Percentiles rank a stretch among this genome's conserved stretches.
phyloP scores from a whole-genome alignment of 2,329 filamentous ascomycete species.

The Penicillium sp. region DNA sequence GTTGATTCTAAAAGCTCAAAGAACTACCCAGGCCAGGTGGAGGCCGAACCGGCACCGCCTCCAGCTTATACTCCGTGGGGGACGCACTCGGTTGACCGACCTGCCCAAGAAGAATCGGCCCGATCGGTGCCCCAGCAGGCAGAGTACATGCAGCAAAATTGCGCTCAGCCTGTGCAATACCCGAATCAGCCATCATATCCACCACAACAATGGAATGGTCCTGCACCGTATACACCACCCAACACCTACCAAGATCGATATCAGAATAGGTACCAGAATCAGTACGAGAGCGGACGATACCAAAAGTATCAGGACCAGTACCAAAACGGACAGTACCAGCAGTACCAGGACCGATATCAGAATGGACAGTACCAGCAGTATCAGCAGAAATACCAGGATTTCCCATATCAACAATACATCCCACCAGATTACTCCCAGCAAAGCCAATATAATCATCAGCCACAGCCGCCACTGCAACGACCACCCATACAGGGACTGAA shows the following conservation, averaged over 20 bases:
- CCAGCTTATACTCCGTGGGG: not conserved
- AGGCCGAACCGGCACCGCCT: not conserved
- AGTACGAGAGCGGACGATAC: not conserved
- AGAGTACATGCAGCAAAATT: not conserved
- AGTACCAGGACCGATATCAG: not conserved
- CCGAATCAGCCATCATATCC: not conserved
- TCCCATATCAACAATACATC: not conserved
- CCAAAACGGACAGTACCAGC: not conserved
- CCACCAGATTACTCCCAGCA: not conserved
- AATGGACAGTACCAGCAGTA: not conserved
- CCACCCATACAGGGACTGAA: not conserved
- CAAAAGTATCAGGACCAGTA: not conserved
- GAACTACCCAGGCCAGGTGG: not conserved
- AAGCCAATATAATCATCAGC: not conserved
- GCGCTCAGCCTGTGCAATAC: not conserved
- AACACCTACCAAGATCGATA: not conserved
- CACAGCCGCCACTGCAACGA: not conserved
- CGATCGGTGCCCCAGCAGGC: not conserved
- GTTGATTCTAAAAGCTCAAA: not conserved
- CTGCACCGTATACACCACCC: not conserved
- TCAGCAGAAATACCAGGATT: not conserved
- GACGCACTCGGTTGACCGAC: not conserved
- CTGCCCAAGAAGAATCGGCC: not conserved
- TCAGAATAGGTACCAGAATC: not conserved
- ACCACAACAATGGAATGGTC: not conserved